Evolutionary conservation across 768 basidiomycete species (phyloP), one percentile per base, ranked within the genome.

Genomic region (Suillus variegatus): DNA sequence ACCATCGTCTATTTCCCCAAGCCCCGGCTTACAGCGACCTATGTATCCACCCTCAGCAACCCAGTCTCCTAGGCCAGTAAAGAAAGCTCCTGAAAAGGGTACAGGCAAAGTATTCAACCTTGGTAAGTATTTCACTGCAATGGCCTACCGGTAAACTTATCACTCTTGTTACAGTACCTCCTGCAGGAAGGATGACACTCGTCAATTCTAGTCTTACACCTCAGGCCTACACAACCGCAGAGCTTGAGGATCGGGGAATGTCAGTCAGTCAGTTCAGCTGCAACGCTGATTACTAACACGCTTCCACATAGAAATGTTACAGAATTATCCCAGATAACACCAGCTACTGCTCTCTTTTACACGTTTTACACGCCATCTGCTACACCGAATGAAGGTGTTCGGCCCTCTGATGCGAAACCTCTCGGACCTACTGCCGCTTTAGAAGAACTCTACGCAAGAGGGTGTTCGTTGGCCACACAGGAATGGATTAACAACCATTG

Each of bases 401-500:
- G 49, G 62, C 64, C 43, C 13, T 70, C 71, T 41, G 66, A 73
- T 12, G 35, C 72, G 64, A 51, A 69, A 67, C 64, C 67, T 32
- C 78, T 87, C 0, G 89, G 85, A 13, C 78, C 87, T n/a, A 68
- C 78, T 2, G 84, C 82, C 14, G 91, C 87, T 1, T 77, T 90
- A 20, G 74, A 82, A 32, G 81, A 87, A 65, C 77, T 95, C 12
- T 77, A 82, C 4, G 74, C 75, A 28, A 79, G 73, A 10, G 92
- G 91, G 0, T 95, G 94, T 67, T 74, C 71, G 2, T 82, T 94
- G 28, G 92, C 86, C 3, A 92, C 88, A 9, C 80, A 87, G 67
- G 76, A 81, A 28, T 99, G 97, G 97, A 88, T 97, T 1, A 86
- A 91, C 60, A 98, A 98, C 71, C 95, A 97, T 70, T 99, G 95